Evolutionary conservation across 805 yeast genomes (phyloP).

Genomic region (Suhomyces vadensis): DNA sequence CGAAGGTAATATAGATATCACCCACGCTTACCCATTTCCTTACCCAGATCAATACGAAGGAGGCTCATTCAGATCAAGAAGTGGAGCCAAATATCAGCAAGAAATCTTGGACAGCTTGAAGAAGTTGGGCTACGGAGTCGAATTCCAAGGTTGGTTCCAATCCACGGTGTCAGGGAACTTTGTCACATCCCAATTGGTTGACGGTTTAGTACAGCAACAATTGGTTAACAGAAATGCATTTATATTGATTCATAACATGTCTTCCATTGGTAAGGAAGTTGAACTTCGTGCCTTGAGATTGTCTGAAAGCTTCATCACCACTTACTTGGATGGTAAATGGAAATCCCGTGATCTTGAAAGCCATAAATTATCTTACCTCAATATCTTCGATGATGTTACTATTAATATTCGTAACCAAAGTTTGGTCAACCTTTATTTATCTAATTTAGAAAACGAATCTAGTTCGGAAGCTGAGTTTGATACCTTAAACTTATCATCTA

Average conservation of each 20-base stretch:
- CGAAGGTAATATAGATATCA: constrained; percentile 47
- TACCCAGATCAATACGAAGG: constrained; percentile 62
- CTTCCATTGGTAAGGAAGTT: constrained; percentile 64
- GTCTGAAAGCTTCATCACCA: constrained; percentile 58
- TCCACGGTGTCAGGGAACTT: constrained; percentile 68
- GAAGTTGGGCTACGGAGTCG: constrained; percentile 64
- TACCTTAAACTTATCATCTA: constrained; percentile 42
- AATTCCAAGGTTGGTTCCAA: constrained; percentile 81
- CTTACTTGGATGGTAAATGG: constrained; percentile 60
- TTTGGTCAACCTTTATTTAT: constrained; percentile 58
- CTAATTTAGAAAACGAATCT: constrained; percentile 22
- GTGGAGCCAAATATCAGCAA: constrained; percentile 66
- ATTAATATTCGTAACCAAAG: constrained; percentile 66
- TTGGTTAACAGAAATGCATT: constrained; percentile 55
- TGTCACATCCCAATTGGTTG: constrained; percentile 65
- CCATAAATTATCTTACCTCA: constrained; percentile 60
- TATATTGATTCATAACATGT: constrained; percentile 66
- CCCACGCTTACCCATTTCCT: constrained; percentile 73
- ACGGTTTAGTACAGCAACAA: constrained; percentile 68
- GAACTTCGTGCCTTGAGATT: constrained; percentile 70
- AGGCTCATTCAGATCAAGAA: constrained; percentile 58
- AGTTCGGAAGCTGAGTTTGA: constrained; percentile 31
- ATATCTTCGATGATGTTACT: constrained; percentile 72
- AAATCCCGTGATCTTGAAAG: constrained; percentile 61
- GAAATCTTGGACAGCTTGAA: constrained; percentile 64